Percentiles rank a stretch among this genome's conserved stretches.
Evolutionary conservation across 768 basidiomycete genomes (phyloP).

Genomic region (Suillus lakei): DNA sequence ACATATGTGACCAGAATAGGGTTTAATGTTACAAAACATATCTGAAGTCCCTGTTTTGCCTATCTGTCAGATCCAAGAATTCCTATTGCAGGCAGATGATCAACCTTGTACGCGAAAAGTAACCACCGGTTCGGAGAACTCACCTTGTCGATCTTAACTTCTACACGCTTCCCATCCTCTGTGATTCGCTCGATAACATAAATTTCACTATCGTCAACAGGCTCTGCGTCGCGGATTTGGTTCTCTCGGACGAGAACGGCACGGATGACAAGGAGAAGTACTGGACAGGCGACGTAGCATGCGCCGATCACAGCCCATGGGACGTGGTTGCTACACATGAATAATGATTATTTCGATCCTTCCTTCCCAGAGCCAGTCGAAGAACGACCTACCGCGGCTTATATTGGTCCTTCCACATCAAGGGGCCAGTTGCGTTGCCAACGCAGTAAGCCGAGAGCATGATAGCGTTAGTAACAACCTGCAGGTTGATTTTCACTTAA

Average conservation of each 20-base stretch:
- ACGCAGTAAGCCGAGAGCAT: constrained; percentile 67
- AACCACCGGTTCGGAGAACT: background rate
- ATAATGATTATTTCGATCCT: background rate
- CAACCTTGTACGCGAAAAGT: background rate
- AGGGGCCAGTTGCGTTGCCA: constrained; percentile 65
- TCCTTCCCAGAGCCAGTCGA: background rate
- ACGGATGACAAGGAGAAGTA: constrained; percentile 51
- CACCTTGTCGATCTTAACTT: constrained; percentile 67
- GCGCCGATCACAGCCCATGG: constrained; percentile 75
- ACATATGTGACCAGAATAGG: background rate
- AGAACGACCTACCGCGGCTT: constrained; percentile 51
- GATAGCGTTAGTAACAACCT: constrained; percentile 52
- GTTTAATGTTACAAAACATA: constrained; percentile 57
- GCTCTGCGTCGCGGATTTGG: constrained; percentile 54
- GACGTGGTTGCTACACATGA: constrained; percentile 53
- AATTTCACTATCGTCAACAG: constrained; percentile 55
- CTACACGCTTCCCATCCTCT: constrained; percentile 52
- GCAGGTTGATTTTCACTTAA: background rate
- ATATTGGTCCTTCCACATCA: constrained; percentile 72
- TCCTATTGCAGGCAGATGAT: constrained; percentile 44
- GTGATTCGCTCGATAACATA: constrained; percentile 55
- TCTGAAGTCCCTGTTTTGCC: constrained; percentile 72
- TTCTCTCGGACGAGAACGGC: constrained; percentile 58
- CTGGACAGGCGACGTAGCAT: constrained; percentile 58
- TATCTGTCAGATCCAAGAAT: constrained; percentile 75